These are phyloP conservation scores for Violaceomyces palustris DNA, from an alignment of 1,284 basidiomycete species.

Conservation along the genomic window DNA sequence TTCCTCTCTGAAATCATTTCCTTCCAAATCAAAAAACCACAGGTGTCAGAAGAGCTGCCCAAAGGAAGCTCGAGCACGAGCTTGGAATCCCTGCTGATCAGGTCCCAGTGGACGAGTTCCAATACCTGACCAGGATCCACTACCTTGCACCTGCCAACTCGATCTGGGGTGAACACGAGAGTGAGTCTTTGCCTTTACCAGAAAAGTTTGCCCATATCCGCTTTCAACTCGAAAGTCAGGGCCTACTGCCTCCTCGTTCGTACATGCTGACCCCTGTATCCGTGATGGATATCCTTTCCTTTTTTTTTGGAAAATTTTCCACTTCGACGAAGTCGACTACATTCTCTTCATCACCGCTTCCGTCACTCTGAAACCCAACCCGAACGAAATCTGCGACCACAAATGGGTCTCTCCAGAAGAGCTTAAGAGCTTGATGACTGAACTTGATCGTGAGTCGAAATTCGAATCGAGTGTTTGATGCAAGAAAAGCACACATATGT, in stretches of 20 bases:
- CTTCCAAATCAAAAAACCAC: not conserved
- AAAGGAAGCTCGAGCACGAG: conserved; percentile 93
- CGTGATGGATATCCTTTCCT: not conserved
- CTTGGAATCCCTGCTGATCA: conserved; percentile 74
- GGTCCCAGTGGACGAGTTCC: conserved; percentile 79
- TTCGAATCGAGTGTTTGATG: no score
- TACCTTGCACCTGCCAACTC: conserved; percentile 85
- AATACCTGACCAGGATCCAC: conserved; percentile 93
- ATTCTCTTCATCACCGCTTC: conserved; percentile 90
- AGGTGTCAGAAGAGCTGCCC: conserved; percentile 77
- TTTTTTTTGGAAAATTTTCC: no score
- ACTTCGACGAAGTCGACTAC: conserved; percentile 74
- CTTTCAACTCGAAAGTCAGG: not conserved
- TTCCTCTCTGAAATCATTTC: not conserved
- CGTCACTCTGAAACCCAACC: conserved; percentile 76
- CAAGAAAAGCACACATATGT: not conserved
- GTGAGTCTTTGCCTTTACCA: no score
- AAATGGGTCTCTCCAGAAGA: conserved; percentile 89
- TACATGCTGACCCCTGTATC: not conserved
- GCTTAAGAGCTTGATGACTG: conserved; percentile 82
- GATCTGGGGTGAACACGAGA: conserved; percentile 97
- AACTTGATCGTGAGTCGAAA: conserved; percentile 55
- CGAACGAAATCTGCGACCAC: conserved; percentile 85
- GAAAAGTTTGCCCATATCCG: no score
- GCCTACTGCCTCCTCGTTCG: not conserved